These are phyloP conservation scores for Pluteus cervinus DNA, from an alignment of 768 basidiomycete genomes.

Conservation along the genomic window DNA sequence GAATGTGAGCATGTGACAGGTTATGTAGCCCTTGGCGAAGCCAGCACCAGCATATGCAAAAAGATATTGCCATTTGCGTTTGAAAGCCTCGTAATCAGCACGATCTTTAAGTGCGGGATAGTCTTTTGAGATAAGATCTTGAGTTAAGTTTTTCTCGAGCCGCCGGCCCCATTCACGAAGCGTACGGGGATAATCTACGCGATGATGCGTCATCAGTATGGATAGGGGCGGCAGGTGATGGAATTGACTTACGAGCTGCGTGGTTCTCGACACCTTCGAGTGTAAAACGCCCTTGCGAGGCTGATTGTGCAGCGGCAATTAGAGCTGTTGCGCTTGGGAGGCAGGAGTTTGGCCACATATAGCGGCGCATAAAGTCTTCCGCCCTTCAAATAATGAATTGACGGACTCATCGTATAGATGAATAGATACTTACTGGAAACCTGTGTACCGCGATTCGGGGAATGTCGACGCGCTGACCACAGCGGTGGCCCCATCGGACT, in stretches of 20 bases:
- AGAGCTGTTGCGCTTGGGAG: constrained; percentile 83
- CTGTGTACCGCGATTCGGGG: constrained; percentile 61
- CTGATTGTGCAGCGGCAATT: constrained; percentile 63
- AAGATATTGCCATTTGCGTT: constrained; percentile 79
- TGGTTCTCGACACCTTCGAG: constrained; percentile 84
- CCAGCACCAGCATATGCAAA: constrained; percentile 80
- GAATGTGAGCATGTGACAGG: constrained; percentile 78
- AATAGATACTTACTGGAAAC: constrained; percentile 53
- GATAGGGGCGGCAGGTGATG: background rate
- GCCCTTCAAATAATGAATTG: constrained; percentile 32
- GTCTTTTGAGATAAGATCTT: constrained; percentile 49
- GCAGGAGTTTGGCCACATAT: constrained; percentile 89
- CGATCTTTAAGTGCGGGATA: constrained; percentile 54
- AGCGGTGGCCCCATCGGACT: constrained; percentile 57
- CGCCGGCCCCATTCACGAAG: constrained; percentile 88
- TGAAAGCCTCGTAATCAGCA: constrained; percentile 62
- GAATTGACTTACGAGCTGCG: constrained; percentile 53
- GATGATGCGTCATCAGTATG: constrained; percentile 1
- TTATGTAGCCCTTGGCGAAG: constrained; percentile 75
- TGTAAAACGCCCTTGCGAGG: constrained; percentile 71
- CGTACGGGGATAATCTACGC: constrained; percentile 77
- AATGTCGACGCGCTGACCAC: constrained; percentile 69
- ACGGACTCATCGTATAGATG: background rate
- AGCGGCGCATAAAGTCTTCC: constrained; percentile 81
- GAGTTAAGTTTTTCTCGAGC: constrained; percentile 58